Base-by-base conservation (phyloP, 2,329 filamentous ascomycete species). In the Fusarium sp. region DNA sequence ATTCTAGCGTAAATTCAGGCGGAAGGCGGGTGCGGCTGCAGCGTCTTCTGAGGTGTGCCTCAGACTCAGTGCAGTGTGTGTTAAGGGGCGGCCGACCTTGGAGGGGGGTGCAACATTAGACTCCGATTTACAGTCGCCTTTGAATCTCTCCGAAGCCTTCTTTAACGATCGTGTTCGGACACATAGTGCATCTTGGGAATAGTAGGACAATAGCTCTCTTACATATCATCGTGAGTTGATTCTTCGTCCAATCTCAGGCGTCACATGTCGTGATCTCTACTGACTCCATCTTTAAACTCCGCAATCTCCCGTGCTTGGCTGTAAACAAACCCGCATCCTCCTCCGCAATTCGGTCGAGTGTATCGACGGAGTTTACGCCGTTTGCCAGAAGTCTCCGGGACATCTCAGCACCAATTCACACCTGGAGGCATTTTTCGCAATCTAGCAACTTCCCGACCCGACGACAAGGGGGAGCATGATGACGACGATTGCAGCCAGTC, bases 401-500 rank as follows among this genome's bases (percentile, higher is more conserved):
- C 22, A 65, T 20, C 13, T 48, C 10, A 27, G 60, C 27, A 37
- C 43, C 37, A n/a, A 37, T 39, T 41, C 33, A 41, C 39, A 56
- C 27, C 50, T 35, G 59, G 41, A 20, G 39, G 14, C 27, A 52
- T 59, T 64, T 41, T 64, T 75, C 76, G 75, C 76, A 72, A 50
- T 62, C 45, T 76, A 68, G 24, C 57, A 76, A 71, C 11, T 78
- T 35, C 64, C 76, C 76, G 76, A 69, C 65, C 69, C 73, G 75
- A 73, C 56, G 69, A 33, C n/a, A 18, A 22, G 24, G 58, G 58
- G 58, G 18, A 10, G 8, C n/a, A 22, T 29, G 45, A 61, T 60
- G 65, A 67, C 45, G 41, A 48, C 37, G 54, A 61, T 27, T 48
- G 57, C 58, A 65, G 20, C 48, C 48, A 50, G 33, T 39, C 43